Evolutionary conservation across 2,329 filamentous ascomycete genomes (phyloP), one percentile per base, ranked within the genome.

Genomic region (Atkinsonella hypoxylon): DNA sequence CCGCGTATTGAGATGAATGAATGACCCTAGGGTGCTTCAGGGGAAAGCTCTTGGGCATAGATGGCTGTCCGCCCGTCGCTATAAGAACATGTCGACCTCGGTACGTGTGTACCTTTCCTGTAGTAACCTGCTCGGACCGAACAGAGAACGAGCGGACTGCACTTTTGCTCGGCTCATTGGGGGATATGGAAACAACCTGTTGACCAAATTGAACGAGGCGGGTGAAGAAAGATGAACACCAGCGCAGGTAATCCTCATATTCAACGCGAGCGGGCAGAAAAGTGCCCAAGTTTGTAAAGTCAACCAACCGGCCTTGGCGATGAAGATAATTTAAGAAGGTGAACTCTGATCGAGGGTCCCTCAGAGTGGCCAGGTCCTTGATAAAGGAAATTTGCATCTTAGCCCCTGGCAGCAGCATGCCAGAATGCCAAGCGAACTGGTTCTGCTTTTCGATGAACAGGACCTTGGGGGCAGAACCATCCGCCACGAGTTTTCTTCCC

Each of bases 341-440:
- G 68, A 97, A 97, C 61, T 89, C 79, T 57, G 87, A 95, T 56
- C 85, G 81, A 8, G 91, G 91, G 64, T 97, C 83, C 52, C 91
- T 79, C 58, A 95, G 75, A 3, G 88, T 93, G 3, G 91, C 91
- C 66, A 97, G 79, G 64, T 97, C 91, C 71, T 97, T 97, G 71
- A 97, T 78, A 72, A 95, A 97, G 10, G 88, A 94, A 59, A 97
- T 97, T 65, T 97, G 91, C 91, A 97, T 97, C 70, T 86, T 89
- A 48, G 90, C 87, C 5, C 89, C 90, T 0, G 89, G 88, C 3
- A 97, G 78, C 53, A 96, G 81, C 91, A 97, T 97, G 53, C 91
- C 91, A 0, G 89, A 83, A 67, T 97, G 91, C 91, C 91, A 97
- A 52, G 86, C 81, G 63, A 97, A 97, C 45, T 76, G 71, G 32